These are phyloP conservation scores for Aspergillus alliaceus DNA, from an alignment of 2,329 filamentous ascomycete genomes.

Conservation along the genomic window DNA sequence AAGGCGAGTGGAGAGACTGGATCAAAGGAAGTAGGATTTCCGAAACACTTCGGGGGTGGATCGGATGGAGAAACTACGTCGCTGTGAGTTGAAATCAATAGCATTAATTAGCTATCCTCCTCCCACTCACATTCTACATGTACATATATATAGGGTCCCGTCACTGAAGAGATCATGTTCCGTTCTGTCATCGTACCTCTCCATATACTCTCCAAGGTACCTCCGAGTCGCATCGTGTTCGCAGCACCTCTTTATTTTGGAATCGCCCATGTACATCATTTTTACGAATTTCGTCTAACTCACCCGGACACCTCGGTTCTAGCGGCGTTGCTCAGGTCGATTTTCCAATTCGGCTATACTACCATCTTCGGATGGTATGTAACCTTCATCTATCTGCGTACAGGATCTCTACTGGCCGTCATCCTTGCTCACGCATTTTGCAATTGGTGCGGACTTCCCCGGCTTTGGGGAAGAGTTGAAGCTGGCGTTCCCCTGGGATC, in stretches of 20 bases:
- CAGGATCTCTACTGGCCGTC: slow-evolving; percentile 74
- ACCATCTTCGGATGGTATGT: slow-evolving; percentile 92
- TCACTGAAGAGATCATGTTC: slow-evolving; percentile 93
- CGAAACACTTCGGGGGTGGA: slow-evolving; percentile 70
- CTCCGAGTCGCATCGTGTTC: slow-evolving; percentile 65
- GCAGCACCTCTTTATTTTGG: slow-evolving; percentile 87
- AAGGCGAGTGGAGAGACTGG: slow-evolving; percentile 69
- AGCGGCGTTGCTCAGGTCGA: slow-evolving; percentile 66
- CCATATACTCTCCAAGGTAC: slow-evolving; percentile 69
- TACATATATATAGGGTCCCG: slow-evolving; percentile 61
- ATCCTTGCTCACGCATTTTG: slow-evolving; percentile 83
- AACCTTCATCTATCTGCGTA: slow-evolving; percentile 83
- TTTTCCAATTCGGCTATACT: slow-evolving; percentile 87
- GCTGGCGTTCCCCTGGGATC: slow-evolving; percentile 44
- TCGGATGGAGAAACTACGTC: slow-evolving; percentile 81
- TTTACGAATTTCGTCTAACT: slow-evolving; percentile 87
- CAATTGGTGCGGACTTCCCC: slow-evolving; percentile 86
- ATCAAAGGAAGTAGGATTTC: slow-evolving; percentile 55
- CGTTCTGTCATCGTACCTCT: slow-evolving; percentile 82
- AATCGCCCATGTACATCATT: slow-evolving; percentile 90
- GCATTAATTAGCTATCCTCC: slow-evolving; percentile 11
- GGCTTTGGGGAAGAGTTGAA: slow-evolving; percentile 77
- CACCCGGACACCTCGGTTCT: slow-evolving; percentile 68
- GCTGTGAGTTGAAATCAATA: slow-evolving; percentile 59
- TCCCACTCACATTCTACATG: slow-evolving; percentile 15